Conservation (phyloP, 345 rosid genomes). For the Rhodomyrtus tomentosa region DNA sequence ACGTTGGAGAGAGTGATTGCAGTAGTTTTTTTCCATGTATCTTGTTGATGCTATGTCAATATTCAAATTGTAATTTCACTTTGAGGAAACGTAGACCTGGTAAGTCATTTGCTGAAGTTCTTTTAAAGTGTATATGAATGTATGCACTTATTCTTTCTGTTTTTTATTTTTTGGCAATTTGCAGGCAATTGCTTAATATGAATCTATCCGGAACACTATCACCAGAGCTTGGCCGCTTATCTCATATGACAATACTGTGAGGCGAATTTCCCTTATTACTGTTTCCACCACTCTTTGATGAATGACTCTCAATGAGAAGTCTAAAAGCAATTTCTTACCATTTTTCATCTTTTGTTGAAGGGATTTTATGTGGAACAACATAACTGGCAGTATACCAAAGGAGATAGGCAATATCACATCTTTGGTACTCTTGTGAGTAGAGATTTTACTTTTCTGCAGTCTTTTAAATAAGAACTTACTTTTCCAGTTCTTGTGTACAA, state of each 20-base stretch:
- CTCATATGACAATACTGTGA: slow-evolving; percentile 58
- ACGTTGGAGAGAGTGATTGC: neutral
- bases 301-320: neutral
- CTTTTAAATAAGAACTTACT: neutral
- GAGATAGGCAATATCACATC: slow-evolving; percentile 79
- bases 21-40: neutral
- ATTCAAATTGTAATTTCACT: neutral
- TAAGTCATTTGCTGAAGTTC: neutral
- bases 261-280: slow-evolving; percentile 4
- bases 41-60: neutral
- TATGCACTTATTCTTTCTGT: neutral
- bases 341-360: slow-evolving; percentile 23
- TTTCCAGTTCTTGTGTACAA: neutral
- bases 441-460: neutral
- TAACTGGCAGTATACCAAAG: slow-evolving; percentile 76
- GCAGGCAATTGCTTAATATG: slow-evolving; percentile 72
- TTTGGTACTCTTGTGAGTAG: slow-evolving; percentile 70
- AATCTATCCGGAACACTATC: slow-evolving; percentile 74
- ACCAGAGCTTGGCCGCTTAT: slow-evolving; percentile 63
- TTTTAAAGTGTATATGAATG: neutral
- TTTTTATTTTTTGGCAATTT: neutral
- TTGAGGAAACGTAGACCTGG: neutral
- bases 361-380: slow-evolving; percentile 94
- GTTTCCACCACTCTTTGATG: neutral
- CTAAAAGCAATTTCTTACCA: neutral